Evolutionary conservation across 305 asterid genomes (phyloP), one percentile per base, ranked within the genome.

Genomic region (Fraxinus xanthoxyloides): DNA sequence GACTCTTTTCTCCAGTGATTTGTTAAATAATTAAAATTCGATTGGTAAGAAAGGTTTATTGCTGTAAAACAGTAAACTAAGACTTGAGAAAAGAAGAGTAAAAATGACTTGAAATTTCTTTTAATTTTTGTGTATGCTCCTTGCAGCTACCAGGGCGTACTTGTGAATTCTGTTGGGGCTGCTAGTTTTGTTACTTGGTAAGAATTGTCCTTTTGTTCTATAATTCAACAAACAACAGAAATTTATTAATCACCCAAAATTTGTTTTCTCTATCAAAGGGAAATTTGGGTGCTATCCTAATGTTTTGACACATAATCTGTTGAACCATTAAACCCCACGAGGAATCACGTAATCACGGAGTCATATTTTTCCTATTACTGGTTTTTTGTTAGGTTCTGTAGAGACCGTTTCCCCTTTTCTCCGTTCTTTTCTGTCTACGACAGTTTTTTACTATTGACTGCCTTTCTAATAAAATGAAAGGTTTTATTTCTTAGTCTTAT

Each of bases 61-160:
- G 43, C 59, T 35, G 40, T 7, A 15, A 1, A 72, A 77, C 32
- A 23, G 7, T 21, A 67, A 31, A 40, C 32, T 40, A 32, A 72
- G 40, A 67, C 38, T 21, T 69, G 17, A 19, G 2, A 7, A 59
- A 59, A 59, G 30, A 46, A 32, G 82, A 43, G 81, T 23, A 72
- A 36, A 67, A 48, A 13, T 48, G 36, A 70, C 10, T 23, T 26
- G 17, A 23, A 48, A 26, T 74, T 23, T 40, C 13, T 75, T 85
- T 77, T 86, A 82, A 85, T 75, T 19, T 32, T 80, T 80, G 82
- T 80, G 82, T 78, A 35, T 87, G 76, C 82, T 19, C 69, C 77
- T 75, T 87, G 90, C 93, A 97, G 99, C 90, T 97, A 93, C 70
- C 90, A 93, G 82, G 97, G 92, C 85, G 59, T 97, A 86, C 90